A percentile compares a stretch with the other conserved stretches of the same genome.
Evolutionary conservation across 2,329 filamentous ascomycete genomes (phyloP).

Genomic region (Tolypocladium pustulatum): DNA sequence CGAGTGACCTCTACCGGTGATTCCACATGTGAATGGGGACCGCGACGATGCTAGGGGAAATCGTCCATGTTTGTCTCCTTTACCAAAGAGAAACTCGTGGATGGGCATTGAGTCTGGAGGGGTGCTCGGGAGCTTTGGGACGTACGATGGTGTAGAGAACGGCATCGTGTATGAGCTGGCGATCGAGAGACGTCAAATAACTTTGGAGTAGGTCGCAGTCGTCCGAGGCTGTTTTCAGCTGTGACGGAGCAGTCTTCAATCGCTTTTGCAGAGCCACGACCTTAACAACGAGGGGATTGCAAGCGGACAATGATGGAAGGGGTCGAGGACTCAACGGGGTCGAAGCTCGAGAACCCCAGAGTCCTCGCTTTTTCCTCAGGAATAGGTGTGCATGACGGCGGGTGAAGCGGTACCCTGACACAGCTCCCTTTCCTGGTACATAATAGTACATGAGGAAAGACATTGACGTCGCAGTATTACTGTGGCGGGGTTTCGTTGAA

Average conservation of each 20-base stretch:
- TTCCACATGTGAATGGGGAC: constrained; percentile 61
- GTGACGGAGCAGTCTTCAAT: neutral
- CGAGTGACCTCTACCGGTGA: constrained; percentile 55
- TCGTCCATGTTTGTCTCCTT: constrained; percentile 47
- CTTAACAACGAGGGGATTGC: too few species aligned
- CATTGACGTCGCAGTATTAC: neutral
- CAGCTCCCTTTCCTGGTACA: neutral
- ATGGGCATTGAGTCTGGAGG: constrained; percentile 55
- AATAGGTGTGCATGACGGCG: neutral
- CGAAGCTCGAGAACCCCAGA: neutral
- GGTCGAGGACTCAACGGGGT: neutral
- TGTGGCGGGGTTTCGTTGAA: neutral
- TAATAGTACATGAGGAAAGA: neutral
- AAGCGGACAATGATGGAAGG: neutral
- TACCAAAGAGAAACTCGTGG: constrained; percentile 60
- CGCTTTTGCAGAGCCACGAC: neutral
- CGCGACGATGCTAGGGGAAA: constrained; percentile 46
- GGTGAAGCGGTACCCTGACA: neutral
- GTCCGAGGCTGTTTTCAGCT: neutral
- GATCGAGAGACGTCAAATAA: neutral
- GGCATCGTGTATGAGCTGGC: constrained; percentile 3
- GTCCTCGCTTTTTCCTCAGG: neutral
- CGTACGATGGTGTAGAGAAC: constrained; percentile 6
- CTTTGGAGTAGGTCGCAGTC: neutral
- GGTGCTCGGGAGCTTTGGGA: constrained; percentile 5